Conservation (phyloP, 2,329 filamentous ascomycete genomes). For the Fusarium mangiferae region DNA sequence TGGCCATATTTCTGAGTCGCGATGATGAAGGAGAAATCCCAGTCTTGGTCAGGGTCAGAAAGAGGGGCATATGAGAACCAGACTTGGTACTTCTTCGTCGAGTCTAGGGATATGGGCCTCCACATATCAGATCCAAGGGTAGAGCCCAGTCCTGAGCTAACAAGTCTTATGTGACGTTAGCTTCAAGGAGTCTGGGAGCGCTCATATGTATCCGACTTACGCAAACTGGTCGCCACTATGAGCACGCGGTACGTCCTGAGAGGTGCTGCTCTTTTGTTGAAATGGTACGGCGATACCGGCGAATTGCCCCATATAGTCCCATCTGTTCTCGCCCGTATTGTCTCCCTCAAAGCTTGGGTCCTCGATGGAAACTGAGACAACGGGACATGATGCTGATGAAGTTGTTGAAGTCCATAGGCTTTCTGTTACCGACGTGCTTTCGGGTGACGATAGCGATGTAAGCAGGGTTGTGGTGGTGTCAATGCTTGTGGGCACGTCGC, state of each 20-base stretch:
- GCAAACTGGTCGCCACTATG: neutral
- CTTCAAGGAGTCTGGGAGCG: too few relatives aligned
- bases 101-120: neutral
- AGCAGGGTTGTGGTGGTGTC: neutral
- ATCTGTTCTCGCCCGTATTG: neutral
- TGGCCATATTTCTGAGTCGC: neutral
- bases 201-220: neutral
- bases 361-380: neutral
- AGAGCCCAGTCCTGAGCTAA: neutral
- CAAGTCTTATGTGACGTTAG: neutral
- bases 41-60: neutral
- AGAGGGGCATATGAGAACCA: slow-evolving; percentile 1
- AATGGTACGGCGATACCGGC: neutral
- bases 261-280: neutral
- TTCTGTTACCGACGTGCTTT: neutral
- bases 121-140: neutral
- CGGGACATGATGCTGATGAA: neutral
- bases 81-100: slow-evolving; percentile 1
- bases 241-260: neutral
- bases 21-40: neutral
- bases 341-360: neutral
- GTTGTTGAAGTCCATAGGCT: neutral
- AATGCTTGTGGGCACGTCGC: neutral
- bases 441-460: neutral
- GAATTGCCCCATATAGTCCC: neutral